phyloP scores from a whole-genome alignment of 2,329 filamentous ascomycete species.

The Pseudocercospora eumusae region DNA sequence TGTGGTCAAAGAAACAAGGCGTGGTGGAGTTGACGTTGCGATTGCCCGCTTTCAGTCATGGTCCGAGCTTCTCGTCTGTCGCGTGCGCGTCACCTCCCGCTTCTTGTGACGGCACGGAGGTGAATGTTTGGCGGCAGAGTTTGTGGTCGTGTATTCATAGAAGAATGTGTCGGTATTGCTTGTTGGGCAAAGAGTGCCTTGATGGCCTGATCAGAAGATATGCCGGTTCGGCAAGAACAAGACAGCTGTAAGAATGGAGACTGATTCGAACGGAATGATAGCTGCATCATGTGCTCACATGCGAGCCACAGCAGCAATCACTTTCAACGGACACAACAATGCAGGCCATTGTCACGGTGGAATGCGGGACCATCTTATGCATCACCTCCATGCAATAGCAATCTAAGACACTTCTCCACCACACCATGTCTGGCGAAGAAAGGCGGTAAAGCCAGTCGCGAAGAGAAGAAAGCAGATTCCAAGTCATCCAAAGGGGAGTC shows the following conservation, averaged over 20 bases:
- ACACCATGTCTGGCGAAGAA: slow-evolving; percentile 53
- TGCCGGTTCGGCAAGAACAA: background rate
- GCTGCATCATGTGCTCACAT: background rate
- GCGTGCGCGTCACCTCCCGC: slow-evolving; percentile 4
- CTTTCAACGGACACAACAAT: slow-evolving; percentile 3
- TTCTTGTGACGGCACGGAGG: background rate
- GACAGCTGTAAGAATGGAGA: background rate
- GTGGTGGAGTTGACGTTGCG: slow-evolving; percentile 3
- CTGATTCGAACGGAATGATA: background rate
- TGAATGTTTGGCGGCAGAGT: background rate
- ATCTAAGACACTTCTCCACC: slow-evolving; percentile 44
- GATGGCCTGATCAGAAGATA: slow-evolving; percentile 6
- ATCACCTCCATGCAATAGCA: background rate
- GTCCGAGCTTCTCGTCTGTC: background rate
- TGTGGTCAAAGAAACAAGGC: slow-evolving; percentile 7
- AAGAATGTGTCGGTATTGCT: slow-evolving; percentile 7
- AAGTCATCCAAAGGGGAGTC: slow-evolving; percentile 38
- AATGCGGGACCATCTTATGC: background rate
- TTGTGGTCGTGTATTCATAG: background rate
- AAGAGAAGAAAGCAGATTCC: slow-evolving; percentile 37
- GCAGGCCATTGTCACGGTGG: background rate
- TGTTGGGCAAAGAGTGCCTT: slow-evolving; percentile 6
- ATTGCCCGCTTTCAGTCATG: slow-evolving; percentile 9
- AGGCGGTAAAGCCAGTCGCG: slow-evolving; percentile 54
- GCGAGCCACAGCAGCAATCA: slow-evolving; percentile 7